Conservation (phyloP, 2,329 filamentous ascomycete genomes). For the Colletotrichum sp. region DNA sequence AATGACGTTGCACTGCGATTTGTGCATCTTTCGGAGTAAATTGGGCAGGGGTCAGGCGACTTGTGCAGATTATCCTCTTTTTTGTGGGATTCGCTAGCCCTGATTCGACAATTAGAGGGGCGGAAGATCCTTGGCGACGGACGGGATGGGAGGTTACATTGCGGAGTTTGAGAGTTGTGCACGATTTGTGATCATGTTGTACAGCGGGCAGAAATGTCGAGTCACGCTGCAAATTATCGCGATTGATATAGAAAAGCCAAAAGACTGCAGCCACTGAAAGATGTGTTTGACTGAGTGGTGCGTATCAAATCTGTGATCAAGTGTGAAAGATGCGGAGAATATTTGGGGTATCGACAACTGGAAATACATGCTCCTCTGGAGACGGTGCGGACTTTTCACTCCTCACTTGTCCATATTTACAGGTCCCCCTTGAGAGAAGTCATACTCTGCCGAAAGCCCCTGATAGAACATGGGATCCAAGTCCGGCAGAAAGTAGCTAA, state of each 20-base stretch:
- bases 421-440: constrained; percentile 4
- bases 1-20: neutral
- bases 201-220: neutral
- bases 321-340: neutral
- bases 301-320: neutral
- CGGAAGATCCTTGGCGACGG: neutral
- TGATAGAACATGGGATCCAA: constrained; percentile 26
- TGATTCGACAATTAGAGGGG: neutral
- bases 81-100: neutral
- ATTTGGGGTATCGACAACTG: neutral
- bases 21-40: neutral
- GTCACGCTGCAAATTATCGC: neutral
- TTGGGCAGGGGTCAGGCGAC: neutral
- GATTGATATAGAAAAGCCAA: neutral
- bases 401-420: neutral
- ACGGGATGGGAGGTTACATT: neutral
- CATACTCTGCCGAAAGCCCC: neutral
- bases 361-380: neutral
- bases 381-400: neutral
- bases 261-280: neutral
- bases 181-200: neutral
- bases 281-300: too few relatives aligned
- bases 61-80: neutral
- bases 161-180: neutral
- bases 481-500: constrained; percentile 27